phyloP scores from a whole-genome alignment of 805 yeast genomes.

The Saccharomycodes ludwigii region DNA sequence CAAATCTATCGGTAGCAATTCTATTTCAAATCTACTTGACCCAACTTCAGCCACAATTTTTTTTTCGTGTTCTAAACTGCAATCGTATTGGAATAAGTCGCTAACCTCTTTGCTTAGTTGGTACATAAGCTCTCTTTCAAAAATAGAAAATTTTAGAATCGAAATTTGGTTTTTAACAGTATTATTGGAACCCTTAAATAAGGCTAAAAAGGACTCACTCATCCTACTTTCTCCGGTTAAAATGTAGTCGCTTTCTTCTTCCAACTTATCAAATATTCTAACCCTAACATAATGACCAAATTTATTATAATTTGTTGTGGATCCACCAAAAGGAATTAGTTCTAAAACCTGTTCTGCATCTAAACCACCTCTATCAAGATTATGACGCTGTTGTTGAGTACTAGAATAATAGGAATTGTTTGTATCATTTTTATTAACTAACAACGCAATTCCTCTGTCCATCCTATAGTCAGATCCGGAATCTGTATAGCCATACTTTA shows the following conservation, averaged over 20 bases:
- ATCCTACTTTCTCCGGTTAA: conserved; percentile 44
- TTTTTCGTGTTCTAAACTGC: conserved; percentile 47
- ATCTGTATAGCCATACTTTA: conserved; percentile 85
- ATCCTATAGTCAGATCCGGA: conserved; percentile 64
- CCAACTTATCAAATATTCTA: conserved; percentile 41
- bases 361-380: no score
- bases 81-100: conserved; percentile 53
- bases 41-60: conserved; percentile 54
- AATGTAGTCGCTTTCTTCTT: conserved; percentile 37
- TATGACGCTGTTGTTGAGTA: no score
- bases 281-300: conserved; percentile 26
- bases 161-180: conserved; percentile 46
- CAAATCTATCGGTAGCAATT: conserved; percentile 35
- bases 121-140: conserved; percentile 81
- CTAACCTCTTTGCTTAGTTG: conserved; percentile 70
- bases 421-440: conserved; percentile 34
- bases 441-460: conserved; percentile 66
- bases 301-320: no score
- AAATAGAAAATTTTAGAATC: conserved; percentile 59
- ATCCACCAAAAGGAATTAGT: conserved; percentile 24
- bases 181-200: conserved; percentile 8
- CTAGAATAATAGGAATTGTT: no score
- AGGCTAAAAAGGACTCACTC: conserved; percentile 10
- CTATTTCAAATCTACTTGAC: conserved; percentile 61
- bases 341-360: no score